phyloP scores from a whole-genome alignment of 352 stramenopile genomes.

The Pythium phragmitis region DNA sequence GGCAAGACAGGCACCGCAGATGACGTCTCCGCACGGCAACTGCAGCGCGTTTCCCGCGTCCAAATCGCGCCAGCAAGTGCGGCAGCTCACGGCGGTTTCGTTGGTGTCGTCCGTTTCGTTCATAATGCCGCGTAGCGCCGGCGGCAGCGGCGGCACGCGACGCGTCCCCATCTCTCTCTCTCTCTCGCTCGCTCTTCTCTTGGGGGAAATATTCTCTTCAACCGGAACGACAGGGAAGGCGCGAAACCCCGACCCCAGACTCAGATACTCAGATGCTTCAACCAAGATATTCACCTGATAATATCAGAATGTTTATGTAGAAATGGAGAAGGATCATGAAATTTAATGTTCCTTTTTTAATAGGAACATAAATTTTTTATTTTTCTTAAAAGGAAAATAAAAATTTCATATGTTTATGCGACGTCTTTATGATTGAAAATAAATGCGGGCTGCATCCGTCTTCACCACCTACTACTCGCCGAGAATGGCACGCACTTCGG shows the following conservation, averaged over 20 bases:
- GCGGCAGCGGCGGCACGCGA: background rate
- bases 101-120: background rate
- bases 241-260: too few species aligned
- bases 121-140: background rate
- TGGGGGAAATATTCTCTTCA: too few species aligned
- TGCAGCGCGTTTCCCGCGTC: background rate
- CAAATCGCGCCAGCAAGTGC: slow-evolving; percentile 13
- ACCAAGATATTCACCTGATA: background rate
- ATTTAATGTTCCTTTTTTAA: too few species aligned
- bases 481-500: slow-evolving; percentile 51
- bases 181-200: background rate
- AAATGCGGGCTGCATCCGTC: background rate
- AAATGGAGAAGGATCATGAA: too few species aligned
- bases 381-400: too few species aligned
- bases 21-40: slow-evolving; percentile 38
- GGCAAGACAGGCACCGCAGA: slow-evolving; percentile 31
- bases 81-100: background rate
- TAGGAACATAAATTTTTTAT: too few species aligned
- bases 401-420: background rate
- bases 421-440: background rate
- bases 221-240: background rate
- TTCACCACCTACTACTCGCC: slow-evolving; percentile 36
- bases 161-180: background rate
- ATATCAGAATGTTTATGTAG: too few species aligned
- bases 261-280: background rate